Base-by-base conservation (phyloP, 2,329 filamentous ascomycete genomes). In the Fusarium aywerte region DNA sequence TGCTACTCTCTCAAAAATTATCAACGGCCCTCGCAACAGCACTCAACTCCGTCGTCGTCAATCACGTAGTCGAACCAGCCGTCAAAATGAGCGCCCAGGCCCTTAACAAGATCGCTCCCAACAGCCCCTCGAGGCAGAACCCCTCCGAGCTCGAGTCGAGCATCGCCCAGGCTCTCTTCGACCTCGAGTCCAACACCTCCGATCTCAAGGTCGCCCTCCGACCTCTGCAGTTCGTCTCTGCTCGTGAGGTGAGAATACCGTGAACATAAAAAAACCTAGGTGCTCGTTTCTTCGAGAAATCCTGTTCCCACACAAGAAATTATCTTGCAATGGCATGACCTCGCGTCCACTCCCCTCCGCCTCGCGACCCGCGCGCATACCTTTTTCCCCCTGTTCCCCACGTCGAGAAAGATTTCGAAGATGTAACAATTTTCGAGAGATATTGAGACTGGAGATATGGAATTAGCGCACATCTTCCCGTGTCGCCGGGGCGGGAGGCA, bases 151-250 rank as follows among this genome's bases (percentile, higher is more conserved):
- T 98, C 77, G 96, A 99, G 92, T 90, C 88, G 84, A 92, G 86
- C 88, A 96, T 99, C 82, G 96, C 96, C 82, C 92, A 90, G 85
- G 96, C 96, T 85, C 92, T 99, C 74, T 96, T 91, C 88, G 96
- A 99, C 81, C 92, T 99, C 85, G 96, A 99, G 93, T 94, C 90
- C 87, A 97, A 97, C 90, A 97, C 96, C 80, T 87, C 93, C 82
- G 96, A 99, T 85, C 92, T 99, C 85, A 97, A 95, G 92, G 89
- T 89, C 80, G 91, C 93, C 77, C 91, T 99, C 81, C 91, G 96
- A 81, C 96, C 96, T 83, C 90, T 99, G 85, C 96, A 99, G 89
- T 94, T 99, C 85, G 92, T 96, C 83, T 97, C 92, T 85, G 96
- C 96, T 82, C 93, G 94, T 84, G 96, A 99, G 95, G 96, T 99